Conservation (phyloP, 306 rosid species). For the Astragalus membranaceus region DNA sequence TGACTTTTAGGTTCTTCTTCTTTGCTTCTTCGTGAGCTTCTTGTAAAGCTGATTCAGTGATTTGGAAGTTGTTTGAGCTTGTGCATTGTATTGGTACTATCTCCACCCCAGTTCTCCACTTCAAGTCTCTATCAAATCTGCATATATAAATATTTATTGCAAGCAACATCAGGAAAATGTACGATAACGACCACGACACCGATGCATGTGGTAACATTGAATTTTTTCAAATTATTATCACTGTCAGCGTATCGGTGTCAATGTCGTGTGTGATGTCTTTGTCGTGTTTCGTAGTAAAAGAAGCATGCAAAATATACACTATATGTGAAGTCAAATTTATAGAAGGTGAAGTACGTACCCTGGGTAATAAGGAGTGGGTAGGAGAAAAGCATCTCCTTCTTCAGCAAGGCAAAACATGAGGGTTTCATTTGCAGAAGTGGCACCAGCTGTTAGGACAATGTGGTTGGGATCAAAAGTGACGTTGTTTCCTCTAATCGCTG, state of each 20-base stretch:
- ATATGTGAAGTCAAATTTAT: neutral
- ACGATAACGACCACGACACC: too few species aligned
- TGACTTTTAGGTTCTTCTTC: slow-evolving; percentile 54
- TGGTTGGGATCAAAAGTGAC: slow-evolving; percentile 57
- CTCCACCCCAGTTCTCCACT: slow-evolving; percentile 77
- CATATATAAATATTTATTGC: neutral
- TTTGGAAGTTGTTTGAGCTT: slow-evolving; percentile 63
- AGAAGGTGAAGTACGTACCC: slow-evolving; percentile 38
- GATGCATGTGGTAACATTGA: too few species aligned
- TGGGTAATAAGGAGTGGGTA: slow-evolving; percentile 87
- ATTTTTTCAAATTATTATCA: too few species aligned
- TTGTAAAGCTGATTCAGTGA: slow-evolving; percentile 53
- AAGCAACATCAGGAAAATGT: slow-evolving; percentile 30
- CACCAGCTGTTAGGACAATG: slow-evolving; percentile 71
- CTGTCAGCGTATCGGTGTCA: too few species aligned
- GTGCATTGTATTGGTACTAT: slow-evolving; percentile 81
- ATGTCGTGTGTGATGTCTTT: too few species aligned
- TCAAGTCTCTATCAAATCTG: slow-evolving; percentile 84
- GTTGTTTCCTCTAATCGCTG: slow-evolving; percentile 64
- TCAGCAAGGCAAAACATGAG: slow-evolving; percentile 82
- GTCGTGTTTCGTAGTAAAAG: too few species aligned
- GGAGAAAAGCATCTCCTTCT: slow-evolving; percentile 67
- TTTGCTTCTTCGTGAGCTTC: slow-evolving; percentile 52
- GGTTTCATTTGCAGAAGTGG: slow-evolving; percentile 85
- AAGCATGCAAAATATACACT: neutral